Conservation (phyloP, 2,329 filamentous ascomycete genomes). For the Talaromyces sp. region DNA sequence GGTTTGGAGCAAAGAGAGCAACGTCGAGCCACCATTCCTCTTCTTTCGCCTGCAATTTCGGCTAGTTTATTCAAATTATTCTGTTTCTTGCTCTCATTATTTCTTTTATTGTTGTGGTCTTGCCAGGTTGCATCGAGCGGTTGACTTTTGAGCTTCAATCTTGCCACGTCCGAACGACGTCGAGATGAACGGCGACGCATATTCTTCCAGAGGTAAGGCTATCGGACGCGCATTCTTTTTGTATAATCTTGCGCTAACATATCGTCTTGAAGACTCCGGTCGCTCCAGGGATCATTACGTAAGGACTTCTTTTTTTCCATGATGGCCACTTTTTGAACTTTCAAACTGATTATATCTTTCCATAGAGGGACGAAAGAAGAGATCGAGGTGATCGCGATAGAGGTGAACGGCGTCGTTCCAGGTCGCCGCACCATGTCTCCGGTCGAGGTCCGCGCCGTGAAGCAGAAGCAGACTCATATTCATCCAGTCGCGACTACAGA, state of each 20-base stretch:
- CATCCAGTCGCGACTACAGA: slow-evolving; percentile 84
- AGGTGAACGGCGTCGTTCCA: slow-evolving; percentile 69
- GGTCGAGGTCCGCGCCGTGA: slow-evolving; percentile 61
- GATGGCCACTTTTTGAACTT: neutral
- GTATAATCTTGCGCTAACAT: slow-evolving; percentile 33
- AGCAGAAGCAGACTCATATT: slow-evolving; percentile 73
- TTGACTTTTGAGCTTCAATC: neutral
- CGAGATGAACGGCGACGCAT: slow-evolving; percentile 80
- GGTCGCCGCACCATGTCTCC: slow-evolving; percentile 73
- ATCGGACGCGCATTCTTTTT: slow-evolving; percentile 18
- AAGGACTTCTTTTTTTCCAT: slow-evolving; percentile 25
- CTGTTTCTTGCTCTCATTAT: neutral
- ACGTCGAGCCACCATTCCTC: neutral
- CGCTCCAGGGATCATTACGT: slow-evolving; percentile 53
- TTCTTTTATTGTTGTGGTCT: neutral
- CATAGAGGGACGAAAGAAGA: slow-evolving; percentile 45
- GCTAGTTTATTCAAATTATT: neutral
- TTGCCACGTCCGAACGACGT: slow-evolving; percentile 16
- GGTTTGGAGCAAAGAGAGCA: slow-evolving; percentile 10
- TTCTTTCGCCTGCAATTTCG: neutral
- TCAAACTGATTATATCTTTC: slow-evolving; percentile 17
- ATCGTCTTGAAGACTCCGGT: slow-evolving; percentile 42
- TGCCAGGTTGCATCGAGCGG: neutral
- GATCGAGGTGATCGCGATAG: slow-evolving; percentile 39
- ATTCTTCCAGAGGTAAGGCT: slow-evolving; percentile 67